Evolutionary conservation across 306 rosid genomes (phyloP), one percentile per base, ranked within the genome.

Genomic region (Malus sylvestris): DNA sequence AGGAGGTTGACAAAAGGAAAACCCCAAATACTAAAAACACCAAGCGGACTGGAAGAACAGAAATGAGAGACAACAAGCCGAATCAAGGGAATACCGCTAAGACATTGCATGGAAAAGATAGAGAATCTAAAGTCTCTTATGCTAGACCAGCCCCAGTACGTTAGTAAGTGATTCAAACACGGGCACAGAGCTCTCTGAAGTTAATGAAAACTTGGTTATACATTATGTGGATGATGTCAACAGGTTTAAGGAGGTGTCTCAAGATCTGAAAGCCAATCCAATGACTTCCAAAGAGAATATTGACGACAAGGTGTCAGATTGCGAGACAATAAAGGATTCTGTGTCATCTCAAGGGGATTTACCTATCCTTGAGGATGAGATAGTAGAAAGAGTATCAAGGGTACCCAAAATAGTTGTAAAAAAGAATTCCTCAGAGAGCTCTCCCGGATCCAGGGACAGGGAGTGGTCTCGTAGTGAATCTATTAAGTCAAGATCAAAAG

Each of bases 331-430:
- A 65, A 85, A 86, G 81, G 96, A 92, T 81, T 92, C 93, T 0
- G 83, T 81, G 58, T 92, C 96, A n/a, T 92, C 99, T 53, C 93
- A 82, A 68, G 89, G 85, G 78, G 96, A 90, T 78, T 87, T 87
- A 32, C 22, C 79, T 76, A 76, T 81, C 58, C 80, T 79, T 42
- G 95, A 82, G 75, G 93, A 89, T 81, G 98, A 87, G 80, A 88
- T 77, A 76, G 79, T 76, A 22, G 98, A 90, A 79, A 86, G 68
- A 45, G 77, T 71, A 75, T 80, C 87, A 15, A 85, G 74, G 35
- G 89, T 81, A 75, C 68, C 90, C 11, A 86, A 79, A 66, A 78
- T 67, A 61, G 78, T 77, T 71, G 79, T 75, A 29, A 80, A 78
- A 64, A 83, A 66, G 62, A 78, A 77, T 73, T 78, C 86, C 49